Percentiles rank a stretch among this genome's conserved stretches.
Conservation (phyloP, 345 rosid genomes). For the Xanthoceras sorbifolium region DNA sequence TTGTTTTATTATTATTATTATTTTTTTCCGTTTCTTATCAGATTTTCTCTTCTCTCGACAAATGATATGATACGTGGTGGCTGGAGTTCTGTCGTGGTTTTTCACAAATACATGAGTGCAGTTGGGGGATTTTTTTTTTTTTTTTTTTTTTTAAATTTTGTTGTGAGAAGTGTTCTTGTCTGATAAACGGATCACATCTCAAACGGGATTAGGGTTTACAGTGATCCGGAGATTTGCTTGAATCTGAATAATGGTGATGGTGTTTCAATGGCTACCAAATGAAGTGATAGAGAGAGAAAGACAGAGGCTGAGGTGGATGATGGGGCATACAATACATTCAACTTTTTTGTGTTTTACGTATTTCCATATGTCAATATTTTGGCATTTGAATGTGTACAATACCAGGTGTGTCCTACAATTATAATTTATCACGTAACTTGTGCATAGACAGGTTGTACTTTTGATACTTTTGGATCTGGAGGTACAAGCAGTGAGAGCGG, state of each 20-base stretch:
- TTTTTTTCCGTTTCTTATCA: background rate
- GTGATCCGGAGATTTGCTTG: slow-evolving; percentile 37
- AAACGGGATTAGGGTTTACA: slow-evolving; percentile 35
- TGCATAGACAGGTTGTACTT: background rate
- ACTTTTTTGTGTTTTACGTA: background rate
- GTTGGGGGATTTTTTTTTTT: background rate
- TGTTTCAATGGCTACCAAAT: slow-evolving; percentile 27
- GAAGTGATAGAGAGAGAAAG: slow-evolving; percentile 23
- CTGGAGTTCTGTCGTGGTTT: background rate
- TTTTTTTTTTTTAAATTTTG: background rate
- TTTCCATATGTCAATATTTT: no score
- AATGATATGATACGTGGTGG: background rate
- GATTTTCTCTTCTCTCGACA: background rate
- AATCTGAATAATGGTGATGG: slow-evolving; percentile 19
- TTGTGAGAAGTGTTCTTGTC: background rate
- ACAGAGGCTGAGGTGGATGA: slow-evolving; percentile 33
- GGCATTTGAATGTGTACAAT: no score
- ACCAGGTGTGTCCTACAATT: background rate
- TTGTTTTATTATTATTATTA: no score
- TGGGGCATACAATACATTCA: slow-evolving; percentile 5
- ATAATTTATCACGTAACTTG: no score
- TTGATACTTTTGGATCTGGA: background rate
- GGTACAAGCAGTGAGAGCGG: background rate
- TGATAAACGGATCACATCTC: slow-evolving; percentile 15
- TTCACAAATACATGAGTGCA: background rate